Base-by-base conservation (phyloP, 2,329 filamentous ascomycete species). In the Trichoderma semiorbis region DNA sequence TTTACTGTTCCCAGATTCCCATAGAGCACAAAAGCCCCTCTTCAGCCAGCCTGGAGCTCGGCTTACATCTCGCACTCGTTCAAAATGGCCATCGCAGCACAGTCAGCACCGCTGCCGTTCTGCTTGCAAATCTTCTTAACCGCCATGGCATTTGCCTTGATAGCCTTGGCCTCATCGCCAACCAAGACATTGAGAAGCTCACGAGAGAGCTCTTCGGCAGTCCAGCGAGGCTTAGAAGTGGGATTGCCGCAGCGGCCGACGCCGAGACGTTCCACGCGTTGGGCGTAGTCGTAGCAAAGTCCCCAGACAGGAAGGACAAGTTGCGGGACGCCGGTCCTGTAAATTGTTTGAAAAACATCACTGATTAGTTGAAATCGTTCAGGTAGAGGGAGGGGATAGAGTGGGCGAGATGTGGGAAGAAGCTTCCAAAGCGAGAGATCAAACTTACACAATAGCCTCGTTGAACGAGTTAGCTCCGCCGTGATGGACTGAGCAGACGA, bases 201-300 rank as follows among this genome's bases (percentile, higher is more conserved):
- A 58, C 32, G 34, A 2, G 74, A 72, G 3, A 78, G 71, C 69
- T 77, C 77, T 2, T 34, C 7, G 3, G 73, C 71, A 7, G 73
- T 72, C 76, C 78, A 80, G 1, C 60, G 64, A n/a, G 78, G 78
- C 66, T 77, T 75, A 0, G 71, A 58, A 8, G 36, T 72, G 7
- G 64, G 75, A 64, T 71, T 78, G 0, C 76, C 79, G 58, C 74
- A 78, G 5, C 76, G 74, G 3, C 84, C 84, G 26, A 86, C 79
- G 0, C 82, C 83, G 0, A 85, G 78, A 72, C 79, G 76, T 75
- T 86, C 84, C 10, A 80, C 82, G 0, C 84, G 79, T 62, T 80
- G 78, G 5, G 83, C 84, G 70, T 82, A 86, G 63, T 86, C 84
- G 72, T 85, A 85, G 30, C 80, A 83, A 73, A 86, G 84, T 1